phyloP scores from a whole-genome alignment of 805 yeast species.

The Lipomyces starkeyi region DNA sequence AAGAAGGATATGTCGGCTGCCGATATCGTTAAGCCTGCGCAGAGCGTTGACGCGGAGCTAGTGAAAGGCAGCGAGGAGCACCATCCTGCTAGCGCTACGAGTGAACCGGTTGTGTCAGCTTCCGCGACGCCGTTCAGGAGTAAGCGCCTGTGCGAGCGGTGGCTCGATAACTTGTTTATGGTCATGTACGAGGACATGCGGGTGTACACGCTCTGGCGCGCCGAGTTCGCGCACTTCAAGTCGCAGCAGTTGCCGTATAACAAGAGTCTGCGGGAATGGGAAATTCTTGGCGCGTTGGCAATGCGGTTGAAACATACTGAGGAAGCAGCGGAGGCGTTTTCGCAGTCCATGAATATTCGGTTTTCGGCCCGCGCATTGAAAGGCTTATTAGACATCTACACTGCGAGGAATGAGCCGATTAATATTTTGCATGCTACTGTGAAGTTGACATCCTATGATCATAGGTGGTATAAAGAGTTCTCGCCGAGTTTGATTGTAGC shows the following conservation, averaged over 20 bases:
- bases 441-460: conserved; percentile 93
- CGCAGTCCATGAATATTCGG: conserved; percentile 69
- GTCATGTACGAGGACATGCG: conserved; percentile 69
- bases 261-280: conserved; percentile 89
- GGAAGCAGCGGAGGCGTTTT: conserved; percentile 87
- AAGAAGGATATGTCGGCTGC: conserved; percentile 14
- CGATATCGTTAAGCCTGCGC: conserved; percentile 36
- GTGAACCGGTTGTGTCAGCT: conserved; percentile 13
- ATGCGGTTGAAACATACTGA: conserved; percentile 81
- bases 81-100: conserved; percentile 20
- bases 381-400: conserved; percentile 70
- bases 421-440: conserved; percentile 71
- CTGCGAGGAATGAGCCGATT: conserved; percentile 48
- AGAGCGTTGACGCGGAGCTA: conserved; percentile 38
- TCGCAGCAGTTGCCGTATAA: conserved; percentile 82
- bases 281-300: conserved; percentile 84
- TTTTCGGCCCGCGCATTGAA: conserved; percentile 83
- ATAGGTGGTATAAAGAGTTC: conserved; percentile 89
- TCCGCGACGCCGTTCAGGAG: conserved; percentile 42
- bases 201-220: conserved; percentile 89
- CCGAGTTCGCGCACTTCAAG: conserved; percentile 85
- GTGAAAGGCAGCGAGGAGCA: conserved; percentile 35
- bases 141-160: conserved; percentile 71
- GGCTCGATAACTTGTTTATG: conserved; percentile 79
- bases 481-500: conserved; percentile 35